phyloP scores from a whole-genome alignment of 2,329 filamentous ascomycete species.

The Xylariaceae sp. region DNA sequence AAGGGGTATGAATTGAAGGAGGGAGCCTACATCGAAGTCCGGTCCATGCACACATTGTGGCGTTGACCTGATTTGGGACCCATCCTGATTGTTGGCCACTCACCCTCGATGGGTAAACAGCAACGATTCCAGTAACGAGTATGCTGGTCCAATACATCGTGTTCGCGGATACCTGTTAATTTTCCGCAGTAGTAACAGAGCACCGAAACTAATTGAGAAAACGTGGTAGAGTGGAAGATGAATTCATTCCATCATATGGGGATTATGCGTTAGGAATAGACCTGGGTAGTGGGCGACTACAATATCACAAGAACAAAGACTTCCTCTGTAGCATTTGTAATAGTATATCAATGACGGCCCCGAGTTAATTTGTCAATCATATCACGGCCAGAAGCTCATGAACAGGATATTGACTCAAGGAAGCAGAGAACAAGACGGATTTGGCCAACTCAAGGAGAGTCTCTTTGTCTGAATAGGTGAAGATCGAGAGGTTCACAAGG shows the following conservation, averaged over 20 bases:
- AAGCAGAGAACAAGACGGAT: conserved; percentile 33
- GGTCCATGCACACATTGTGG: conserved; percentile 66
- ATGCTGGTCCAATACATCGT: conserved; percentile 41
- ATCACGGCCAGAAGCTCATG: conserved; percentile 17
- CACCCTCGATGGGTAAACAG: conserved; percentile 40
- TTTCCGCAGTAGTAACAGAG: conserved; percentile 23
- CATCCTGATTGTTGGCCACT: conserved; percentile 56
- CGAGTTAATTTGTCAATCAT: conserved; percentile 24
- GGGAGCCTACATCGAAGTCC: conserved; percentile 45
- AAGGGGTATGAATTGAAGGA: background rate
- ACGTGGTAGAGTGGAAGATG: conserved; percentile 13
- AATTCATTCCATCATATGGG: conserved; percentile 35
- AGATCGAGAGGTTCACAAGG: conserved; percentile 29
- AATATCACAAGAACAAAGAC: conserved; percentile 34
- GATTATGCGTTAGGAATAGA: conserved; percentile 16
- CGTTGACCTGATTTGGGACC: conserved; percentile 59
- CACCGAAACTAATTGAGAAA: conserved; percentile 14
- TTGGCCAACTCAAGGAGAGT: conserved; percentile 20
- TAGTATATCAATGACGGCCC: conserved; percentile 23
- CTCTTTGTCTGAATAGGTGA: conserved; percentile 30
- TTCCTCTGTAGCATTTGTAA: conserved; percentile 26
- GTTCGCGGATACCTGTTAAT: conserved; percentile 22
- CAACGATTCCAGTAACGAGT: conserved; percentile 38
- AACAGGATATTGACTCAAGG: conserved; percentile 23
- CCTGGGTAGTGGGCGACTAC: conserved; percentile 17